Evolutionary conservation across 2,329 filamentous ascomycete species (phyloP).

Genomic region (Aspergillus sp.): DNA sequence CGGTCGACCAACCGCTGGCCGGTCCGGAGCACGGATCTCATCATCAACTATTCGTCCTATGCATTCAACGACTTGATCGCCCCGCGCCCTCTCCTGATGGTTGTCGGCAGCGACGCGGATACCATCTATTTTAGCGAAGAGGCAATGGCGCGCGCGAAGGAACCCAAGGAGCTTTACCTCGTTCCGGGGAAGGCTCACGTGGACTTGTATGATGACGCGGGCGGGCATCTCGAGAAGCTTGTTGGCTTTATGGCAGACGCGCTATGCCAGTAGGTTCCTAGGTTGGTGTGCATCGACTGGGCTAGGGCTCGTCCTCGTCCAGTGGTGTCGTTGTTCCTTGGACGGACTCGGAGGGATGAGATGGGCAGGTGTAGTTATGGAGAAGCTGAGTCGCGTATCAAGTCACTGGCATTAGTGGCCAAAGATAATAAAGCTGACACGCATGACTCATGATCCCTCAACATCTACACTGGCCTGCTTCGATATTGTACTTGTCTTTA

Average conservation of each 20-base stretch:
- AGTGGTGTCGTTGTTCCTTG: no score
- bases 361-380: no score
- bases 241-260: background rate
- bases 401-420: no score
- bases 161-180: constrained; percentile 19
- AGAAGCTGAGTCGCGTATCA: no score
- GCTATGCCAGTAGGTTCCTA: background rate
- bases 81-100: constrained; percentile 18
- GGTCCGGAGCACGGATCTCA: constrained; percentile 10
- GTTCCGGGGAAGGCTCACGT: constrained; percentile 15
- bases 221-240: background rate
- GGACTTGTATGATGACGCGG: constrained; percentile 16
- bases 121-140: constrained; percentile 15
- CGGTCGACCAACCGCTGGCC: constrained; percentile 8
- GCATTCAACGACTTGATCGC: constrained; percentile 13
- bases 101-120: constrained; percentile 14
- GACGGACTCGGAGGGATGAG: no score
- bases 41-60: constrained; percentile 13
- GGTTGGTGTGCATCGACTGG: no score
- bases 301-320: no score
- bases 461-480: no score
- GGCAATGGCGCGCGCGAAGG: constrained; percentile 12
- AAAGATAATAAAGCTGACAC: no score
- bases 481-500: no score
- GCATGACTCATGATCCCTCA: no score